Conservation (phyloP, 1,284 basidiomycete genomes). For the Irpex sp. region DNA sequence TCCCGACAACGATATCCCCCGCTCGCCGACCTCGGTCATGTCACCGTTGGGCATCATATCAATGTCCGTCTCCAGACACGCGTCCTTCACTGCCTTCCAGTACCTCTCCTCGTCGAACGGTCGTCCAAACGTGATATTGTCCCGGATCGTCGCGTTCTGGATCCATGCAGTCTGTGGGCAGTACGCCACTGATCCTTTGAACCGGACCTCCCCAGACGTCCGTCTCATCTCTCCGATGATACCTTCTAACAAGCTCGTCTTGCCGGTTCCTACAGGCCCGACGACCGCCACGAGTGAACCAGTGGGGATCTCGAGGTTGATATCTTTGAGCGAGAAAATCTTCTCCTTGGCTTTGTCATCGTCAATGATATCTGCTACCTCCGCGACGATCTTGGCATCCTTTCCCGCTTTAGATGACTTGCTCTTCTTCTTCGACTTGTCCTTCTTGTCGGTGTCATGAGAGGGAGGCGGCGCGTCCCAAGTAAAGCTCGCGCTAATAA, state of each 20-base stretch:
- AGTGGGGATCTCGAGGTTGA: conserved; percentile 63
- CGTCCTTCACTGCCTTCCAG: conserved; percentile 71
- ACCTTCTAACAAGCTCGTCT: conserved; percentile 69
- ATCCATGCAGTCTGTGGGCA: conserved; percentile 90
- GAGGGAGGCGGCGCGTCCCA: conserved; percentile 79
- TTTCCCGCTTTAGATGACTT: conserved; percentile 30
- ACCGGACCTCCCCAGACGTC: conserved; percentile 43
- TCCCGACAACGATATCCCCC: conserved; percentile 81
- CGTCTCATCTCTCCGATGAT: conserved; percentile 74
- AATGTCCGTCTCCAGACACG: conserved; percentile 77
- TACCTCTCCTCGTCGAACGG: conserved; percentile 78
- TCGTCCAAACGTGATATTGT: conserved; percentile 85
- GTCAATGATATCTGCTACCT: conserved; percentile 3
- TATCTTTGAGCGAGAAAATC: conserved; percentile 55
- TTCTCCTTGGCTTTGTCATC: conserved; percentile 30
- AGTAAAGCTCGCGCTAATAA: conserved; percentile 69
- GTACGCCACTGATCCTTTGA: conserved; percentile 66
- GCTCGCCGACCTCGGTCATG: conserved; percentile 89
- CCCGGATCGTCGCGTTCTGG: conserved; percentile 71
- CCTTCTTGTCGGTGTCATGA: conserved; percentile 20
- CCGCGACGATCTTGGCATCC: conserved; percentile 15
- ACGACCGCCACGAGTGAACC: conserved; percentile 81
- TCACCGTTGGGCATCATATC: conserved; percentile 82
- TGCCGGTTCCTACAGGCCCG: conserved; percentile 57
- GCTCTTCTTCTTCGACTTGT: conserved; percentile 27